phyloP scores from a whole-genome alignment of 2,329 filamentous ascomycete species.

The Pseudocercospora eumusae region DNA sequence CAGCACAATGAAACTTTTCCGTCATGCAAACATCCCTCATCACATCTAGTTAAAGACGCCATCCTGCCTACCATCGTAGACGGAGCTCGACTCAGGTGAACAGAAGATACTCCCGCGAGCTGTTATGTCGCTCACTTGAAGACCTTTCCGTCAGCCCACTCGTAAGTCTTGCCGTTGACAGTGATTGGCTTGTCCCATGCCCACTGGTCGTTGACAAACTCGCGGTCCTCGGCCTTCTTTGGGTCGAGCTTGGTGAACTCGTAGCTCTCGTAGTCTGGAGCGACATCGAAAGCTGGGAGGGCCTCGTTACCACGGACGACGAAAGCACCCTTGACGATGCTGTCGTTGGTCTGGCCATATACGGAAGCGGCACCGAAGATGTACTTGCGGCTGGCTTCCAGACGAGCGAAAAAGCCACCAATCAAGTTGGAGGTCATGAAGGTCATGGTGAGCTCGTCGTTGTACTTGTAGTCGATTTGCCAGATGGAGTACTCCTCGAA shows the following conservation, averaged over 20 bases:
- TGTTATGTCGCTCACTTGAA: constrained; percentile 73
- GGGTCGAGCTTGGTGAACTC: constrained; percentile 94
- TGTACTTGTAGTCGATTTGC: constrained; percentile 97
- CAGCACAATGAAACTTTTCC: constrained; percentile 14
- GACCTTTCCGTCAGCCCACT: constrained; percentile 90
- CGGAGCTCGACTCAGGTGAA: constrained; percentile 3
- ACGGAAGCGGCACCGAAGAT: constrained; percentile 89
- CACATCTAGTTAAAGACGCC: constrained; percentile 13
- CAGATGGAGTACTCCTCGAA: constrained; percentile 95
- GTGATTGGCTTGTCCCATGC: constrained; percentile 82
- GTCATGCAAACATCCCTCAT: constrained; percentile 16
- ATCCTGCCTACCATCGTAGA: neutral
- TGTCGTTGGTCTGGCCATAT: constrained; percentile 85
- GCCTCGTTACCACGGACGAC: constrained; percentile 89
- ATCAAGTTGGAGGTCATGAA: constrained; percentile 99
- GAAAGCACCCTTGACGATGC: constrained; percentile 89
- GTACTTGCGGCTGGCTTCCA: constrained; percentile 97
- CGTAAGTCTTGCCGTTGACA: constrained; percentile 83
- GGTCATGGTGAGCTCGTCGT: constrained; percentile 91
- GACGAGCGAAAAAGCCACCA: constrained; percentile 93
- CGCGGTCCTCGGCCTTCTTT: constrained; percentile 77
- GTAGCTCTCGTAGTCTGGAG: constrained; percentile 97
- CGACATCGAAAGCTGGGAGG: constrained; percentile 87
- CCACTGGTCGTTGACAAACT: constrained; percentile 86
- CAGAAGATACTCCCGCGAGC: constrained; percentile 7